These are phyloP conservation scores for Uncinocarpus reesii DNA, from an alignment of 2,329 filamentous ascomycete genomes.

Conservation along the genomic window DNA sequence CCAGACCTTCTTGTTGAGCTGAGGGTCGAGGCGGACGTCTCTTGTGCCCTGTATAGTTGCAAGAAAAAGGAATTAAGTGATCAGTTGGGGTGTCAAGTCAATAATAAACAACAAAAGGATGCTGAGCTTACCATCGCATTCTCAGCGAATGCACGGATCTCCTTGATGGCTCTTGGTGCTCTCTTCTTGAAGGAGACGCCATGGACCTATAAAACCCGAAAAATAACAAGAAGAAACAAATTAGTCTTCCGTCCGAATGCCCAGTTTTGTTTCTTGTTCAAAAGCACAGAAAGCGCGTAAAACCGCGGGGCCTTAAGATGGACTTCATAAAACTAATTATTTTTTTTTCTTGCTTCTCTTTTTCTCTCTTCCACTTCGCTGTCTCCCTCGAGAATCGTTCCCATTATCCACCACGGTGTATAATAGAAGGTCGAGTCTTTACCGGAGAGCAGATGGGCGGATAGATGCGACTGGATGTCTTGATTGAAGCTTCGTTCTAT, in stretches of 20 bases:
- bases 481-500: neutral
- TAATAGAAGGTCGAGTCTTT: slow-evolving; percentile 3
- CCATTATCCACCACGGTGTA: slow-evolving; percentile 4
- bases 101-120: neutral
- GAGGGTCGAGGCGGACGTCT: slow-evolving; percentile 95
- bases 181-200: slow-evolving; percentile 99
- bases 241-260: slow-evolving; percentile 60
- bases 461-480: neutral
- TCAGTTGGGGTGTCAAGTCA: neutral
- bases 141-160: slow-evolving; percentile 90
- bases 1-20: slow-evolving; percentile 99
- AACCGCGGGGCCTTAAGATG: slow-evolving; percentile 42
- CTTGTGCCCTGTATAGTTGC: slow-evolving; percentile 63
- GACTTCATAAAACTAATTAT: slow-evolving; percentile 61
- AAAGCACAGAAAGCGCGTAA: slow-evolving; percentile 11
- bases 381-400: neutral
- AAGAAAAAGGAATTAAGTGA: slow-evolving; percentile 10
- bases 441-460: neutral
- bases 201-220: slow-evolving; percentile 59
- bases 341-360: slow-evolving; percentile 13
- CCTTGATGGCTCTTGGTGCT: slow-evolving; percentile 96
- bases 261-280: slow-evolving; percentile 13
- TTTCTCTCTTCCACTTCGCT: slow-evolving; percentile 2
- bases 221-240: slow-evolving; percentile 31
- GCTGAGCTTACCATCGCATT: slow-evolving; percentile 78